These are phyloP conservation scores for Exophiala alcalophila DNA, from an alignment of 2,329 filamentous ascomycete genomes.

Conservation along the genomic window DNA sequence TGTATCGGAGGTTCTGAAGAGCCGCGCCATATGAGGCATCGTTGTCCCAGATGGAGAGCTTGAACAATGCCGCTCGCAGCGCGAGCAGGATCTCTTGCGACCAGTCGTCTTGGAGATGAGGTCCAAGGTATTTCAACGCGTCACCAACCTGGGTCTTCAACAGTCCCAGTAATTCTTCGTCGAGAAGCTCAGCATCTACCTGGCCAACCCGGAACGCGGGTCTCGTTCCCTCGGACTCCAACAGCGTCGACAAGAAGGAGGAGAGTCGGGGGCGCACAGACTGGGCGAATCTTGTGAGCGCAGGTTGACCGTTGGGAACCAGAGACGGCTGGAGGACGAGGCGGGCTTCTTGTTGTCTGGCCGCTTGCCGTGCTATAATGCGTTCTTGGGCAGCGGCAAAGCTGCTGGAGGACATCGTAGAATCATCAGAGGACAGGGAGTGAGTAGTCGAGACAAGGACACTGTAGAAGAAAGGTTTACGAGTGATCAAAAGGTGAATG, in stretches of 20 bases:
- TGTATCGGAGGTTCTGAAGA: conserved; percentile 85
- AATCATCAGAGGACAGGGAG: conserved; percentile 7
- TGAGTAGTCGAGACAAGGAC: no score
- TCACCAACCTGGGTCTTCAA: conserved; percentile 83
- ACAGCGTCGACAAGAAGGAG: conserved; percentile 66
- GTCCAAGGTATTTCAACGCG: conserved; percentile 78
- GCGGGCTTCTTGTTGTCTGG: conserved; percentile 65
- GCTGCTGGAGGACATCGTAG: conserved; percentile 58
- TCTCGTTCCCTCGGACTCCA: conserved; percentile 71
- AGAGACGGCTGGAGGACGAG: conserved; percentile 34
- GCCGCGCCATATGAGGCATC: conserved; percentile 91
- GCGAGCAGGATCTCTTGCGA: conserved; percentile 76
- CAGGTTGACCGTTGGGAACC: conserved; percentile 51
- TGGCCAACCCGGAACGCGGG: conserved; percentile 92
- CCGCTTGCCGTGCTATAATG: conserved; percentile 74
- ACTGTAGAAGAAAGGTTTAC: no score
- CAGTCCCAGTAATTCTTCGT: conserved; percentile 86
- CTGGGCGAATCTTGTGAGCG: conserved; percentile 58
- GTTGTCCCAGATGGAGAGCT: conserved; percentile 94
- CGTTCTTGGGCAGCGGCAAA: conserved; percentile 89
- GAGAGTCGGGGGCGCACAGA: conserved; percentile 54
- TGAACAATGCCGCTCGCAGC: conserved; percentile 79
- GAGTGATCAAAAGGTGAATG: no score
- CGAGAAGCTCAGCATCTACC: conserved; percentile 90
- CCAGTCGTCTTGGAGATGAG: conserved; percentile 79